Evolutionary conservation across 345 rosid species (phyloP).

Genomic region (Sonneratia alba): DNA sequence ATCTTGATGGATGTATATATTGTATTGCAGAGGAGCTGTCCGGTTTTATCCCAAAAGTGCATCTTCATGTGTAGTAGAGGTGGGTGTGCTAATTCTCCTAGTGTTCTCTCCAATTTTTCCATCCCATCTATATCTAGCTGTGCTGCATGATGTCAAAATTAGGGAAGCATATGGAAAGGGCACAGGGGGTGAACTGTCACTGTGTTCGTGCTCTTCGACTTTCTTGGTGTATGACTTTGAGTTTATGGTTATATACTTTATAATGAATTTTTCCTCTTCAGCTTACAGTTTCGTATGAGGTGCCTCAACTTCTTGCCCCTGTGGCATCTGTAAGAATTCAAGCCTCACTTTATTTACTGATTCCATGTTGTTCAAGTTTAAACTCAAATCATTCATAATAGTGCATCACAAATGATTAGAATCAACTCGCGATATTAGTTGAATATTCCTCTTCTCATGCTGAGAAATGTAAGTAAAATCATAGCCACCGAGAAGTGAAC

Average conservation of each 20-base stretch:
- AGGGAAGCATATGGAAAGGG: not conserved
- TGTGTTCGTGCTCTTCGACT: not conserved
- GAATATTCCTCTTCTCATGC: not conserved
- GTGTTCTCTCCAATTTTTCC: not conserved
- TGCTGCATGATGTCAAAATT: not conserved
- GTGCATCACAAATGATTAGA: not conserved
- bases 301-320: constrained; percentile 68
- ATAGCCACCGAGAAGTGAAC: not conserved
- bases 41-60: constrained; percentile 79
- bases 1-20: constrained; percentile 12
- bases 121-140: not conserved
- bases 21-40: constrained; percentile 57
- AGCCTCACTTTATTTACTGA: not conserved
- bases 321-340: constrained; percentile 64
- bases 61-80: constrained; percentile 65
- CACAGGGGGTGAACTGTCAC: not conserved
- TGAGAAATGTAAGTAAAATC: not conserved
- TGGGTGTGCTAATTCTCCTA: constrained; percentile 22
- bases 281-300: constrained; percentile 92
- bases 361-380: not conserved
- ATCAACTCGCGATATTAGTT: not conserved
- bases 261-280: constrained; percentile 23
- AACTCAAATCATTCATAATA: not conserved
- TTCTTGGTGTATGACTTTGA: not conserved
- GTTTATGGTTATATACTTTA: not conserved